Conservation (phyloP, 2,329 filamentous ascomycete genomes). For the Hypoxylon rubiginosum region DNA sequence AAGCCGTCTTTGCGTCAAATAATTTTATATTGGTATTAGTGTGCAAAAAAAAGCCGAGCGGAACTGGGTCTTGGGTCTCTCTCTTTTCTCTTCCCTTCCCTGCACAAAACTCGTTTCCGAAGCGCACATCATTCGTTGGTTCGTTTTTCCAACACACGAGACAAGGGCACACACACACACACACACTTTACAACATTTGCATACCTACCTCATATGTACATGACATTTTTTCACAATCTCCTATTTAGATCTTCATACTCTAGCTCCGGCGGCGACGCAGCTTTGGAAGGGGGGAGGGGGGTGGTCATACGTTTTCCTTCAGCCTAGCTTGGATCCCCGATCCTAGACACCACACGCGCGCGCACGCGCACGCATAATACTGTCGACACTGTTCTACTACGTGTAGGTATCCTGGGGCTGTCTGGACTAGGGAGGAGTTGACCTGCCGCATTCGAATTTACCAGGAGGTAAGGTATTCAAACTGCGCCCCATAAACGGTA, state of each 20-base stretch:
- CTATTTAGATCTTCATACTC: conserved; percentile 33
- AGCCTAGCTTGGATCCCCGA: conserved; percentile 34
- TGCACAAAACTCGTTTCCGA: conserved; percentile 42
- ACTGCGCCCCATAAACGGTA: conserved; percentile 14
- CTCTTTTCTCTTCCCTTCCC: conserved; percentile 19
- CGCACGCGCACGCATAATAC: neutral
- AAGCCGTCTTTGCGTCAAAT: conserved; percentile 39
- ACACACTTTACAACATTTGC: neutral
- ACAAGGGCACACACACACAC: conserved; percentile 19
- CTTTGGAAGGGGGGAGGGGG: neutral
- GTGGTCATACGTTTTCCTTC: conserved; percentile 33
- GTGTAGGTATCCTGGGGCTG: neutral
- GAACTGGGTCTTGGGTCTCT: conserved; percentile 28
- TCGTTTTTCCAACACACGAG: conserved; percentile 39
- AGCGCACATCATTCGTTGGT: conserved; percentile 41
- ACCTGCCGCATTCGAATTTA: conserved; percentile 39
- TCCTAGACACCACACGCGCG: conserved; percentile 28
- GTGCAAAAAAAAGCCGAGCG: conserved; percentile 24
- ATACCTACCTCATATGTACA: too few species aligned
- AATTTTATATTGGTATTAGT: conserved; percentile 33
- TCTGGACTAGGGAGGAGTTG: conserved; percentile 28
- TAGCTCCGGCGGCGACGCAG: conserved; percentile 36
- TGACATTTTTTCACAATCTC: conserved; percentile 12
- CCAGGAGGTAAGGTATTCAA: neutral
- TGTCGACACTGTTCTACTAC: conserved; percentile 9